Conservation (phyloP, 176 grass and related monocot species). For the Hsuehochloa calcarea region DNA sequence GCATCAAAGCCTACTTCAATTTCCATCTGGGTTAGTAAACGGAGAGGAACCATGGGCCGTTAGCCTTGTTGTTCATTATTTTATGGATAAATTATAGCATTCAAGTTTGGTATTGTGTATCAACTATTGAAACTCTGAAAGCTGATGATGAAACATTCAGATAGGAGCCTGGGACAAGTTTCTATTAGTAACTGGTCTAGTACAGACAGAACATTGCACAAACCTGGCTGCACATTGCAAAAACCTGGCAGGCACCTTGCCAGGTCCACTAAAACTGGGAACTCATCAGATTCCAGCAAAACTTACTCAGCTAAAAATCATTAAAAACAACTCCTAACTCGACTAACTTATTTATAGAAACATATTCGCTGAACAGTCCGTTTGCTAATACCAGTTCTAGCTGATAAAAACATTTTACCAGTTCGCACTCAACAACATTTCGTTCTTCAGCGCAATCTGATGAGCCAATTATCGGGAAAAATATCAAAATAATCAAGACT, state of each 20-base stretch:
- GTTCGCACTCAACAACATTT: background rate
- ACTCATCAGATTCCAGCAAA: background rate
- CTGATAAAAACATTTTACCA: background rate
- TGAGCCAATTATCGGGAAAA: background rate
- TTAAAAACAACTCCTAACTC: background rate
- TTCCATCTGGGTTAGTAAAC: background rate
- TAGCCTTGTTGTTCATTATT: background rate
- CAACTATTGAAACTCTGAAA: background rate
- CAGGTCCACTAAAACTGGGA: background rate
- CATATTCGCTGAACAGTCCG: background rate
- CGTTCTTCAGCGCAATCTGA: background rate
- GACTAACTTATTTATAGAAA: background rate
- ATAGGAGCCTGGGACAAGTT: background rate
- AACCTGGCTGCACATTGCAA: background rate
- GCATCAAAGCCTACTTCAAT: background rate
- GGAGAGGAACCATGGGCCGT: background rate
- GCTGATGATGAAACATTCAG: background rate
- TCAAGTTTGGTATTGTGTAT: background rate
- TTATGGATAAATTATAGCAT: background rate
- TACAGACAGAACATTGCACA: background rate
- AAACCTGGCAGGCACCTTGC: background rate
- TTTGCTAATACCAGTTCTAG: background rate
- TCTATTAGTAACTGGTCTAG: background rate
- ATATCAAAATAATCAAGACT: conserved; percentile 11
- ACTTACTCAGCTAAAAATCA: background rate